Evolutionary conservation across 1,284 basidiomycete species (phyloP).

Genomic region (Earliella scabrosa): DNA sequence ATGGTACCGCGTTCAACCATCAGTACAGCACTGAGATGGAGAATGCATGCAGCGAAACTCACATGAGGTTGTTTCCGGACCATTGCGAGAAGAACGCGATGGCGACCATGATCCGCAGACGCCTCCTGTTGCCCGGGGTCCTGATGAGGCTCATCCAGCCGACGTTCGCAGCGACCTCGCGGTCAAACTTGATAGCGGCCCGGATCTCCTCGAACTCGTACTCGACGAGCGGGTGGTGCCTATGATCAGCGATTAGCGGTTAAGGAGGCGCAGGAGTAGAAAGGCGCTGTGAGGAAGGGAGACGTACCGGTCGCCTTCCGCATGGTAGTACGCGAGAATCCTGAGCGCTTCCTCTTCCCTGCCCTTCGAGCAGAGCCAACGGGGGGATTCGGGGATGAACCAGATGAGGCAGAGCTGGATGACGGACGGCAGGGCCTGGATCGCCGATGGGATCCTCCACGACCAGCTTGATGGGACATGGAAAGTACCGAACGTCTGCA

Average conservation of each 20-base stretch:
- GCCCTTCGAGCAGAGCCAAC: slow-evolving; percentile 61
- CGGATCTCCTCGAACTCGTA: slow-evolving; percentile 69
- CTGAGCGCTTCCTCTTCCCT: slow-evolving; percentile 48
- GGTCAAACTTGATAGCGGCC: slow-evolving; percentile 54
- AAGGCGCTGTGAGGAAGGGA: not conserved
- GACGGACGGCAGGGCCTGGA: slow-evolving; percentile 63
- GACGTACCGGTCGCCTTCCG: slow-evolving; percentile 51
- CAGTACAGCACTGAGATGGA: not conserved
- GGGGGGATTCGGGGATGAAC: slow-evolving; percentile 63
- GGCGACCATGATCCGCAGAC: slow-evolving; percentile 58
- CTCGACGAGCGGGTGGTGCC: slow-evolving; percentile 59
- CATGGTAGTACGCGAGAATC: slow-evolving; percentile 58
- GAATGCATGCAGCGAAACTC: slow-evolving; percentile 8
- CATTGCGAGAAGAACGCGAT: slow-evolving; percentile 69
- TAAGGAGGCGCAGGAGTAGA: too few relatives aligned
- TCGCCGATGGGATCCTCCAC: slow-evolving; percentile 64
- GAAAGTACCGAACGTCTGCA: slow-evolving; percentile 62
- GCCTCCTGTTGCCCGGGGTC: slow-evolving; percentile 56
- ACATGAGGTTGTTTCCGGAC: slow-evolving; percentile 68
- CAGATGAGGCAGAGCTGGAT: slow-evolving; percentile 56
- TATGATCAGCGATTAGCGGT: slow-evolving; percentile 18
- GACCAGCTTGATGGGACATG: slow-evolving; percentile 54
- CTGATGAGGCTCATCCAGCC: slow-evolving; percentile 54
- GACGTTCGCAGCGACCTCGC: slow-evolving; percentile 43
- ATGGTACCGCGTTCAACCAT: not conserved